A percentile compares a stretch with the other conserved stretches of the same genome.
These are phyloP conservation scores for Hygrocybe punicea DNA, from an alignment of 768 basidiomycete species.

Conservation along the genomic window DNA sequence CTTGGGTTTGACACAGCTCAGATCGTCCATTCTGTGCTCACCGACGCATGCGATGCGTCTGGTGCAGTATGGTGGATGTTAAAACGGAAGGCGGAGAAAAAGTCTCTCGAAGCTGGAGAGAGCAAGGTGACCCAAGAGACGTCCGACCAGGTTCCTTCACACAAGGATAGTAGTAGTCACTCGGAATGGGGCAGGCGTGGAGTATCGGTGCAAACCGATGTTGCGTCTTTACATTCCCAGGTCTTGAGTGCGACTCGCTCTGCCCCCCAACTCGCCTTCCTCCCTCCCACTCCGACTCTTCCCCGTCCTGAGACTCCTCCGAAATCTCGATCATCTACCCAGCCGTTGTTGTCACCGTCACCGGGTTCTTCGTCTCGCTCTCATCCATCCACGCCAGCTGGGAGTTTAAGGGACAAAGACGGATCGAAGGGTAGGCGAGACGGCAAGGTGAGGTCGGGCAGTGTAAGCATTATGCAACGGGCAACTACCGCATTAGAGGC, in stretches of 20 bases:
- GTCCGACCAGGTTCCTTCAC: conserved; percentile 16
- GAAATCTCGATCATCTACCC: conserved; percentile 35
- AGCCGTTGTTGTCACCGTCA: conserved; percentile 56
- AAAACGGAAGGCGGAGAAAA: conserved; percentile 70
- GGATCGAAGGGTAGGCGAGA: conserved; percentile 23
- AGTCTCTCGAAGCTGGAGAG: conserved; percentile 36
- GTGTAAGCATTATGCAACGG: conserved; percentile 94
- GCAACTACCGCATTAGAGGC: conserved; percentile 89
- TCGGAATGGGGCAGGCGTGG: conserved; percentile 32
- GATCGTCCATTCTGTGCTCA: conserved; percentile 89
- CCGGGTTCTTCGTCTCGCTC: conserved; percentile 55
- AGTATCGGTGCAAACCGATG: conserved; percentile 49
- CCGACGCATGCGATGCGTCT: conserved; percentile 87
- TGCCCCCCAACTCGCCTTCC: conserved; percentile 64
- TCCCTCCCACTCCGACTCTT: conserved; percentile 74
- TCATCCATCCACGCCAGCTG: conserved; percentile 66
- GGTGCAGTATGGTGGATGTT: conserved; percentile 98
- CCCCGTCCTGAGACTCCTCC: conserved; percentile 49
- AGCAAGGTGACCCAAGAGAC: conserved; percentile 18
- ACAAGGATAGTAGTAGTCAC: conserved; percentile 27
- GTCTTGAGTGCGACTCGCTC: conserved; percentile 34
- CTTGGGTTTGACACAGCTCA: conserved; percentile 93
- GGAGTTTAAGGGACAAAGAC: conserved; percentile 57
- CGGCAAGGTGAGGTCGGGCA: conserved; percentile 73
- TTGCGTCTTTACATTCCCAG: conserved; percentile 15